Conservation (phyloP, 2,329 filamentous ascomycete species). For the Xylariomycetidae sp. region DNA sequence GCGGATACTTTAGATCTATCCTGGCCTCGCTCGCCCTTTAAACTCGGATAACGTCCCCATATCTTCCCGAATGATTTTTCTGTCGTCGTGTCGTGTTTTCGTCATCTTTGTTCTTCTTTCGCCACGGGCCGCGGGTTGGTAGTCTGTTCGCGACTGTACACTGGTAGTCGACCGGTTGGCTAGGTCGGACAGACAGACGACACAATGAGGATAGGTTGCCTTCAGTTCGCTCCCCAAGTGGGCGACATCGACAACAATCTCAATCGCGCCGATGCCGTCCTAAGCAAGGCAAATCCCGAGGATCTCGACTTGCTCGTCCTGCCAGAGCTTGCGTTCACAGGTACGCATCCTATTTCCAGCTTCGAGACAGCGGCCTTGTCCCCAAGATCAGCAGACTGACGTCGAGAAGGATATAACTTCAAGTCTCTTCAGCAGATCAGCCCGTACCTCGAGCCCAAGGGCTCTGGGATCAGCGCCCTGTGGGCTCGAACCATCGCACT, state of each 20-base stretch:
- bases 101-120: no score
- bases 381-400: conserved; percentile 11
- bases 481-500: conserved; percentile 66
- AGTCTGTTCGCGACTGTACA: no score
- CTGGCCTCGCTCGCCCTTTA: no score
- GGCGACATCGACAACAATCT: conserved; percentile 67
- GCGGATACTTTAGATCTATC: no score
- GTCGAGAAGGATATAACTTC: conserved; percentile 65
- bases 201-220: conserved; percentile 54
- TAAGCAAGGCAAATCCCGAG: conserved; percentile 44
- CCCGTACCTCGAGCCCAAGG: conserved; percentile 62
- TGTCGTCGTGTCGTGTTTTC: no score
- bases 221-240: conserved; percentile 68
- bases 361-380: conserved; percentile 1
- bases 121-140: no score
- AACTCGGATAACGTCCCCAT: no score
- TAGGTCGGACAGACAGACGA: no score
- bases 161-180: no score
- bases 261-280: conserved; percentile 57
- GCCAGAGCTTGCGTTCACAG: conserved; percentile 70
- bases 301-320: conserved; percentile 66
- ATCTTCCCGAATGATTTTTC: no score
- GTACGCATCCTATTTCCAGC: no score
- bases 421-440: conserved; percentile 59
- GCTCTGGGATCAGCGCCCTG: conserved; percentile 59